Base-by-base conservation (phyloP, 768 basidiomycete species). In the Xerocomus brunneocitrinus region DNA sequence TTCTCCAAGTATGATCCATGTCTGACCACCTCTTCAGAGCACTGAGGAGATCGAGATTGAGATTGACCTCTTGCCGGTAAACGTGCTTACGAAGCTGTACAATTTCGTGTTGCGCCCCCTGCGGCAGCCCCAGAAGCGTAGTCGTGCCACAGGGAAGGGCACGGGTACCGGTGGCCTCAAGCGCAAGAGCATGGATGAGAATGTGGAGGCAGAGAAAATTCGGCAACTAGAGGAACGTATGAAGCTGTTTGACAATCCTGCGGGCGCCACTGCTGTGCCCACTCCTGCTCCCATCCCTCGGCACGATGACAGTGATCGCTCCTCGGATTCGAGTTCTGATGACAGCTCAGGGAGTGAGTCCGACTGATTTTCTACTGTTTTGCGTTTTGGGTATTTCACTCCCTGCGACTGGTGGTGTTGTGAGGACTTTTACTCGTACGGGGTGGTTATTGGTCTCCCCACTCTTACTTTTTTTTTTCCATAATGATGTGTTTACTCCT, bases 1-100 rank as follows among this genome's bases (percentile, higher is more conserved):
- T 27, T 47, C 6, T n/a, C 28, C 49, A 41, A 34, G 35, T 51
- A 31, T 56, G 19, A 40, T 55, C n/a, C 30, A 32, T 8, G 54
- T 52, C 54, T 64, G 54, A 56, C 54, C 47, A 13, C 55, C 28
- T 49, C 58, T 51, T 55, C 74, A 93, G 91, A 93, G 91, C 70
- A 89, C 88, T 43, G 93, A 98, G 71, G 97, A 99, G 75, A 98
- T 99, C 64, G 97, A 99, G 70, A 82, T 99, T 40, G 97, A 99
- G 72, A 98, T 99, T 65, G 97, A 98, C 66, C 76, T 84, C 38
- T 76, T 99, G 31, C 95, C 97, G 46, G 78, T 89, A 7, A 70
- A 80, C 30, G 95, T 97, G 42, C 82, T 98, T 49, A 88, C 89
- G 49, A 91, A 92, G 72, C 79, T 99, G 28, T 99, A 98, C 77